Evolutionary conservation across 306 rosid genomes (phyloP).

Genomic region (cucumber (Cucumis sativus)): DNA sequence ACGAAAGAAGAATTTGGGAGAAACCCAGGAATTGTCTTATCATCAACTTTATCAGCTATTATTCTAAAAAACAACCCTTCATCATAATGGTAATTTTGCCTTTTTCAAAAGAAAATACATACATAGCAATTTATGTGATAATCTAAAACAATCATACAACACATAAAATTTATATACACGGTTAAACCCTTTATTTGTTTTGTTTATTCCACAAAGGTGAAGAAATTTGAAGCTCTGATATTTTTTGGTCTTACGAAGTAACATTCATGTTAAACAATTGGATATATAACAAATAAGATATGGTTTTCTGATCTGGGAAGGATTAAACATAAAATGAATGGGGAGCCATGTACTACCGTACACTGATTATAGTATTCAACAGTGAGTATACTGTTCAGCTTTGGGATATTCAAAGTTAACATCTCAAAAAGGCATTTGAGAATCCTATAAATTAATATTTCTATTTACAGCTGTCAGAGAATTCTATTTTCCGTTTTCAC

Average conservation of each 20-base stretch:
- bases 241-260: too few relatives aligned
- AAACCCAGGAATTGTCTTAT: too few relatives aligned
- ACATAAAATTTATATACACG: not conserved
- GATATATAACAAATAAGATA: not conserved
- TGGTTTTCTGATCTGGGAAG: not conserved
- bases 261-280: not conserved
- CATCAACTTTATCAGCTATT: too few relatives aligned
- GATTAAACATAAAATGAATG: not conserved
- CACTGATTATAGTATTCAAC: not conserved
- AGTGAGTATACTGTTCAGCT: not conserved
- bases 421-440: not conserved
- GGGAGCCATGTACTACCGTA: not conserved
- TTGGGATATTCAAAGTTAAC: not conserved
- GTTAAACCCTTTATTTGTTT: not conserved
- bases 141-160: not conserved
- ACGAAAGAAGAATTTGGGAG: not conserved
- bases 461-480: constrained; percentile 7
- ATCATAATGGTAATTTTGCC: not conserved
- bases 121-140: not conserved
- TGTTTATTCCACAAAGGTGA: too few relatives aligned
- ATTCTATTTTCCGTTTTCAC: not conserved
- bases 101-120: not conserved
- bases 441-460: not conserved
- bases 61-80: not conserved
- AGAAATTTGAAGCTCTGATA: too few relatives aligned